phyloP scores from a whole-genome alignment of 331 rosid species.

The Pyrus hybrid region DNA sequence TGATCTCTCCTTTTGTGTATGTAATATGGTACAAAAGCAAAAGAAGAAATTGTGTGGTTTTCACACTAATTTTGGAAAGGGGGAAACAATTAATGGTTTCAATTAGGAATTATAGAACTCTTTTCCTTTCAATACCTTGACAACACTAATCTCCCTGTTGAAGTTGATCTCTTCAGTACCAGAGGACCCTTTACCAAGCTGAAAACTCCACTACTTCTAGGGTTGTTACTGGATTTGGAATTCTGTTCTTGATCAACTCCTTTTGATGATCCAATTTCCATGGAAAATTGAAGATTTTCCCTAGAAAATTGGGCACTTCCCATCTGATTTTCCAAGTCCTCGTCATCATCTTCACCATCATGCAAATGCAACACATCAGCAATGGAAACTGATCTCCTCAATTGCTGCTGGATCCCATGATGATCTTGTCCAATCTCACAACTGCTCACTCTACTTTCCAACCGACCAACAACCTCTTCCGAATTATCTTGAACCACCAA shows the following conservation, averaged over 20 bases:
- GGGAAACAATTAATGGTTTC: background rate
- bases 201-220: conserved; percentile 12
- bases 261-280: conserved; percentile 34
- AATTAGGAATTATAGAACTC: conserved; percentile 21
- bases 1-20: background rate
- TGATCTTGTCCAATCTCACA: conserved; percentile 8
- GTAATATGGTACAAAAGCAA: background rate
- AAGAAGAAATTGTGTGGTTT: background rate
- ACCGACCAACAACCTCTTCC: conserved; percentile 7
- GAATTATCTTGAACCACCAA: conserved; percentile 31
- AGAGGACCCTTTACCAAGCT: conserved; percentile 16
- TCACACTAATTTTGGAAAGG: background rate
- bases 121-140: conserved; percentile 26
- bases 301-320: background rate
- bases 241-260: conserved; percentile 8
- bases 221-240: conserved; percentile 2
- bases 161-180: conserved; percentile 32
- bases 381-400: conserved; percentile 31
- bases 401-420: conserved; percentile 5
- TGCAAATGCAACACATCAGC: conserved; percentile 28
- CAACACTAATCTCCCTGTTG: conserved; percentile 28
- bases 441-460: background rate
- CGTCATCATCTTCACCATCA: conserved; percentile 18
- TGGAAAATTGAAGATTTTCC: background rate
- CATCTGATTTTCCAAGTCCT: conserved; percentile 4